Percentiles rank a stretch among this genome's conserved stretches.
Conservation (phyloP, 192 early-diverging fungal species). For the Dimargaris verticillata region DNA sequence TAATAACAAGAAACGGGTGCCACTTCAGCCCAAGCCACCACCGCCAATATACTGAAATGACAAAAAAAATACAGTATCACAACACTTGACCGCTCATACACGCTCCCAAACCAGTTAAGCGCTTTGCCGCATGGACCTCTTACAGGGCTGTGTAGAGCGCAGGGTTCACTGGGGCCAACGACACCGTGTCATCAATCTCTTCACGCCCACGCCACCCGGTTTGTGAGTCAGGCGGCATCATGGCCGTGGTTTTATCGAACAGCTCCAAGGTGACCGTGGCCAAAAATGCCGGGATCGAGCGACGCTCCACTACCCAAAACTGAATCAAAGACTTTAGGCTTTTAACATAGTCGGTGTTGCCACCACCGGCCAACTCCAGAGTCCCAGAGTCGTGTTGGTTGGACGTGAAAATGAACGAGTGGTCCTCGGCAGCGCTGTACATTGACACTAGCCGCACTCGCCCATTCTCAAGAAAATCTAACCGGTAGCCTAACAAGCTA, state of each 20-base stretch:
- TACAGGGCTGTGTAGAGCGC: too few relatives aligned
- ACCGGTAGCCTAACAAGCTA: slow-evolving; percentile 48
- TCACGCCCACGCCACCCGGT: slow-evolving; percentile 9
- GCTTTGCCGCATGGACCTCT: too few relatives aligned
- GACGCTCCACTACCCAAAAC: slow-evolving; percentile 48
- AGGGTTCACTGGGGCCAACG: too few relatives aligned
- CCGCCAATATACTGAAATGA: too few relatives aligned
- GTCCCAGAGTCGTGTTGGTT: slow-evolving; percentile 39
- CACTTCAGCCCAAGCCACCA: too few relatives aligned
- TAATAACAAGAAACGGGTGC: too few relatives aligned
- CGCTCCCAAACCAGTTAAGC: too few relatives aligned
- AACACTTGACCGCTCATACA: too few relatives aligned
- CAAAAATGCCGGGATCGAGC: slow-evolving; percentile 69
- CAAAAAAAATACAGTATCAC: too few relatives aligned
- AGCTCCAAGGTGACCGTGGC: slow-evolving; percentile 53
- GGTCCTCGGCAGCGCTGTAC: slow-evolving; percentile 38
- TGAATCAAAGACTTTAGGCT: slow-evolving; percentile 35
- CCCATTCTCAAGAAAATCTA: slow-evolving; percentile 51
- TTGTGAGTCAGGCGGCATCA: slow-evolving; percentile 9
- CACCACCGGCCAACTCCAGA: slow-evolving; percentile 49
- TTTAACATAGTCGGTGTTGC: slow-evolving; percentile 40
- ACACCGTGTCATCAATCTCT: too few relatives aligned
- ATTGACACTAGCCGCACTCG: slow-evolving; percentile 59
- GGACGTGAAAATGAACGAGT: slow-evolving; percentile 57
- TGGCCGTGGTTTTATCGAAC: slow-evolving; percentile 24